These are phyloP conservation scores for Isabelozyma heimii DNA, from an alignment of 805 yeast species.

Conservation along the genomic window DNA sequence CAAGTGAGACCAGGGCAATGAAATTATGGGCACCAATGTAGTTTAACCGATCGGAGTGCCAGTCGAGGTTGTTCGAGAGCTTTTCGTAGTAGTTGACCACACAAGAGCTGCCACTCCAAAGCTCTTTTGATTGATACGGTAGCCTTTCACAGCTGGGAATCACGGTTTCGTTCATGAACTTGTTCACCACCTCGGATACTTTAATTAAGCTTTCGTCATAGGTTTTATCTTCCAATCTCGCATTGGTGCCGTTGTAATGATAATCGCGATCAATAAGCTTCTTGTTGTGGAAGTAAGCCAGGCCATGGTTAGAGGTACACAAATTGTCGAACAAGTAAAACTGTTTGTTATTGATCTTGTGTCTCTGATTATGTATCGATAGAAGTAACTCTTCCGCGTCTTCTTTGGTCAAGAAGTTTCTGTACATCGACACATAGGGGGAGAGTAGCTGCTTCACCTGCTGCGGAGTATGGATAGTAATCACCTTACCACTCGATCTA, in stretches of 20 bases:
- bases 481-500: slow-evolving; percentile 14
- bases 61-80: slow-evolving; percentile 55
- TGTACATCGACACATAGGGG: slow-evolving; percentile 51
- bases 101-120: slow-evolving; percentile 55
- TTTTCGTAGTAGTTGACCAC: slow-evolving; percentile 56
- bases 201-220: slow-evolving; percentile 41
- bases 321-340: slow-evolving; percentile 64
- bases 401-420: slow-evolving; percentile 49
- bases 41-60: slow-evolving; percentile 75
- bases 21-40: slow-evolving; percentile 69
- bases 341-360: slow-evolving; percentile 37
- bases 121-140: slow-evolving; percentile 34
- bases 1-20: slow-evolving; percentile 67
- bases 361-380: slow-evolving; percentile 40
- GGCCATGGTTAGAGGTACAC: slow-evolving; percentile 57
- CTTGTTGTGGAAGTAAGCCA: slow-evolving; percentile 21
- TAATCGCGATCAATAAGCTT: neutral
- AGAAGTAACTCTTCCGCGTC: slow-evolving; percentile 45
- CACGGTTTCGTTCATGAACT: slow-evolving; percentile 34
- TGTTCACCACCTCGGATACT: slow-evolving; percentile 38
- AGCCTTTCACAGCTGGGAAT: slow-evolving; percentile 26
- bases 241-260: slow-evolving; percentile 42
- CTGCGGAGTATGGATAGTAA: slow-evolving; percentile 47
- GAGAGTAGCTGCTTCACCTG: slow-evolving; percentile 45
- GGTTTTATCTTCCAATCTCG: slow-evolving; percentile 13